Evolutionary conservation across 2,329 filamentous ascomycete species (phyloP), one percentile per base, ranked within the genome.

Genomic region (Neurospora sp.): DNA sequence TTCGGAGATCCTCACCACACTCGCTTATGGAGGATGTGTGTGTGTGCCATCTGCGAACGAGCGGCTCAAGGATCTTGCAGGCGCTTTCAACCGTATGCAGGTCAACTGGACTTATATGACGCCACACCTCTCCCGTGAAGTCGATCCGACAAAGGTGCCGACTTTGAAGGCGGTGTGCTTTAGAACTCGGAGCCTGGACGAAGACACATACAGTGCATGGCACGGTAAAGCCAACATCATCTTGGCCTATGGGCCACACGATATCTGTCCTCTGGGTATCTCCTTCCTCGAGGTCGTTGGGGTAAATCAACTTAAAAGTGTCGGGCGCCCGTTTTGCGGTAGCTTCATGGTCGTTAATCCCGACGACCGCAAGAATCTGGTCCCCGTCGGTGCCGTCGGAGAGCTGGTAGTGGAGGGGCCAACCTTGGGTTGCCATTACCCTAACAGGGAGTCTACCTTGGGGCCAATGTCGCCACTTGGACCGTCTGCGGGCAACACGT

Each of bases 361-460:
- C 0, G 82, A 86, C 3, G 82, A 87, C 68, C 80, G 81, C 38
- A 81, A 81, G 71, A 82, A 81, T 40, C 80, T 86, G 43, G 81
- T 86, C 78, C 86, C 85, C 0, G 77, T 86, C 12, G 87, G 87
- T 1, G 82, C 84, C 0, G 79, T 87, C 0, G 86, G 86, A 0
- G 88, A 90, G 74, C 79, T 90, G 2, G 82, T 89, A 3, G 84
- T 90, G 40, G 87, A 89, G 73, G 87, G 87, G 0, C 85, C 85
- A 0, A 86, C 81, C 0, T 74, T 84, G 6, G 81, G 81, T 2
- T 80, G 81, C 80, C 82, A 15, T 74, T 82, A 67, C 74, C 79
- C 68, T 67, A 74, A 66, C 75, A 76, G 72, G 66, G 78, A 71
- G 72, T 79, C 75, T 23, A 75, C 72, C n/a, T 68, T 74, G 69